phyloP scores from a whole-genome alignment of 176 grass and related monocot genomes.

The Urochloa ruziziensis region DNA sequence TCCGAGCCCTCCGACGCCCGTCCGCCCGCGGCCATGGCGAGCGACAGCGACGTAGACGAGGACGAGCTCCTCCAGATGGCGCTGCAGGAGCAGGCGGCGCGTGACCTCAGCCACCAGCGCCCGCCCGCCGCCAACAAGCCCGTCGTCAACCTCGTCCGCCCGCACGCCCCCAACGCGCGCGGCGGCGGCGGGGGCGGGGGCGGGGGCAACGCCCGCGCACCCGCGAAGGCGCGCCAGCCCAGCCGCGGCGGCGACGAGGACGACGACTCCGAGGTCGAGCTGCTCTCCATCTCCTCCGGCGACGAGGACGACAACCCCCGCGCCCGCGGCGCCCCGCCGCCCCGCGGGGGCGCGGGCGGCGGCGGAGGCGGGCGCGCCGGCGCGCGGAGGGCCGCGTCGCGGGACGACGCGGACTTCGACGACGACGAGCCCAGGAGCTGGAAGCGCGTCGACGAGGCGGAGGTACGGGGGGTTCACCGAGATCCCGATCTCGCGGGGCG shows the following conservation, averaged over 20 bases:
- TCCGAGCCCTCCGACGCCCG: constrained; percentile 30
- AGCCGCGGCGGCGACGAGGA: constrained; percentile 78
- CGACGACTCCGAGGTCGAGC: constrained; percentile 91
- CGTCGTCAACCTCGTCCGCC: constrained; percentile 88
- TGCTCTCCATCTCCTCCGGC: constrained; percentile 94
- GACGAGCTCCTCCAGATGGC: constrained; percentile 99
- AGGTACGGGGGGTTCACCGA: constrained; percentile 54
- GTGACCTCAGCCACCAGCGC: constrained; percentile 91
- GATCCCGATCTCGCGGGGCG: constrained; percentile 41
- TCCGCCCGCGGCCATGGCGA: constrained; percentile 66
- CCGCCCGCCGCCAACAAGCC: constrained; percentile 63
- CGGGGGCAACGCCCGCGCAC: constrained; percentile 24
- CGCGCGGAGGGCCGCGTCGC: constrained; percentile 44
- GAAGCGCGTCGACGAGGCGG: constrained; percentile 95
- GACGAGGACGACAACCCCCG: constrained; percentile 71
- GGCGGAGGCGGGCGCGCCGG: constrained; percentile 43
- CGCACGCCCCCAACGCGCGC: constrained; percentile 41
- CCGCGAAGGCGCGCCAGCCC: constrained; percentile 41
- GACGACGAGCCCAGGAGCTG: constrained; percentile 93
- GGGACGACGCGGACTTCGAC: constrained; percentile 79
- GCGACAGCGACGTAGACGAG: constrained; percentile 92
- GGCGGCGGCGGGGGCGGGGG: constrained; percentile 12
- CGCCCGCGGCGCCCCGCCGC: constrained; percentile 51
- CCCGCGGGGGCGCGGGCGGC: constrained; percentile 33
- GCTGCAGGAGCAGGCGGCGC: constrained; percentile 83